Evolutionary conservation across 106 monocot genomes (phyloP).

Genomic region (Iris macrosiphon): DNA sequence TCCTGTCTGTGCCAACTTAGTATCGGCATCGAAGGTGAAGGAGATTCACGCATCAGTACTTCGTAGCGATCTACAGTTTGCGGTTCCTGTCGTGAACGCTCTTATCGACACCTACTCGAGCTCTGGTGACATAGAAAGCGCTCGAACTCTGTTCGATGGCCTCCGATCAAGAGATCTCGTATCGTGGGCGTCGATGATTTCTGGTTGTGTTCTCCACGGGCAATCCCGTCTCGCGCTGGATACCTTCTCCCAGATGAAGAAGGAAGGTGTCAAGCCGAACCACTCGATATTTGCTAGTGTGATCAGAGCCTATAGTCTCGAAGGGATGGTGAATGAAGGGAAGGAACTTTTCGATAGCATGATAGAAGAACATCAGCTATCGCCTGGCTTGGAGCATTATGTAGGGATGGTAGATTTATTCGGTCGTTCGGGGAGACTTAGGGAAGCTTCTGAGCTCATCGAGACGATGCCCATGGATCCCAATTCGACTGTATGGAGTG

Average conservation of each 20-base stretch:
- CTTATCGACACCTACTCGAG: conserved; percentile 63
- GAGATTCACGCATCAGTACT: conserved; percentile 75
- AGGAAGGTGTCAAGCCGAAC: conserved; percentile 40
- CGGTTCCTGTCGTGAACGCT: conserved; percentile 51
- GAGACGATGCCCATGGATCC: conserved; percentile 56
- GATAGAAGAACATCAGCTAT: conserved; percentile 27
- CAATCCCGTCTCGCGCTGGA: conserved; percentile 26
- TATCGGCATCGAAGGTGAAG: conserved; percentile 57
- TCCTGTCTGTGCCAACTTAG: conserved; percentile 60
- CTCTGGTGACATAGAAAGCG: conserved; percentile 50
- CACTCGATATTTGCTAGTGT: conserved; percentile 36
- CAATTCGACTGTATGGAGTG: conserved; percentile 51
- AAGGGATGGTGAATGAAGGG: conserved; percentile 61
- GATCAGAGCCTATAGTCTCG: conserved; percentile 43
- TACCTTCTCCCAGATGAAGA: conserved; percentile 51
- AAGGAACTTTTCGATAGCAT: conserved; percentile 44
- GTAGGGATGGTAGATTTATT: conserved; percentile 61
- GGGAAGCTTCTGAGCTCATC: conserved; percentile 59
- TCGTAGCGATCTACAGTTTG: conserved; percentile 26
- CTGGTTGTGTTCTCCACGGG: conserved; percentile 56
- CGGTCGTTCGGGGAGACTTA: conserved; percentile 54
- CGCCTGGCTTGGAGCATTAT: conserved; percentile 46
- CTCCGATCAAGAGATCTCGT: conserved; percentile 38
- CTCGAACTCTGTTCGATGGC: conserved; percentile 38
- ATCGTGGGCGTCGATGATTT: conserved; percentile 80